Evolutionary conservation across 2,329 filamentous ascomycete genomes (phyloP).

Genomic region (Xylariaceae sp.): DNA sequence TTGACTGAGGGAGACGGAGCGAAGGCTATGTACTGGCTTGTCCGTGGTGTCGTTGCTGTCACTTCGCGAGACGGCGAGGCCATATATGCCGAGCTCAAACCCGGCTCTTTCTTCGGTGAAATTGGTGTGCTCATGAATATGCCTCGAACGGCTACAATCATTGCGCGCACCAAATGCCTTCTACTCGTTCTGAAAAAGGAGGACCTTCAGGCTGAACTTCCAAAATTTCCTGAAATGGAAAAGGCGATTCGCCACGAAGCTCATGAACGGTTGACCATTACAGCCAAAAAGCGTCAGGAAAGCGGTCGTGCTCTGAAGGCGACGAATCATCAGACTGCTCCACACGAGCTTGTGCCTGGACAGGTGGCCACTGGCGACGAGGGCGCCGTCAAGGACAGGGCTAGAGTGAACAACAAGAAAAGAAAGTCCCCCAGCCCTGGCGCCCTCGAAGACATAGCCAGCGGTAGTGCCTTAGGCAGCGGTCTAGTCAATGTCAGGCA

Average conservation of each 20-base stretch:
- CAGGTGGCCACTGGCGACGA: conserved; percentile 67
- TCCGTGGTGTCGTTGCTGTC: conserved; percentile 88
- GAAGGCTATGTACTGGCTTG: conserved; percentile 98
- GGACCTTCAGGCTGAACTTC: conserved; percentile 82
- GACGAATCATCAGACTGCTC: conserved; percentile 33
- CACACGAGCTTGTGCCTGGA: conserved; percentile 51
- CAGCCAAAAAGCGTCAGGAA: conserved; percentile 91
- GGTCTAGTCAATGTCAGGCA: conserved; percentile 86
- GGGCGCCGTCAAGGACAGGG: conserved; percentile 59
- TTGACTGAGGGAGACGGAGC: conserved; percentile 93
- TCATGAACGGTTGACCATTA: conserved; percentile 79
- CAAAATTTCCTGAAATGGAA: conserved; percentile 88
- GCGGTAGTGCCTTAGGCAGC: conserved; percentile 80
- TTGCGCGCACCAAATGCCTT: conserved; percentile 84
- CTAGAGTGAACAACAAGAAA: conserved; percentile 75
- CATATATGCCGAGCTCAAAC: conserved; percentile 90
- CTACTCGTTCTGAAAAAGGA: conserved; percentile 93
- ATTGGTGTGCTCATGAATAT: conserved; percentile 98
- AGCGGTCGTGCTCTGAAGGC: conserved; percentile 44
- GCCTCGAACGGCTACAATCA: conserved; percentile 89
- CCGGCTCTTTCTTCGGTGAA: conserved; percentile 95
- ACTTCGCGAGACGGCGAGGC: conserved; percentile 95
- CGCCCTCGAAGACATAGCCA: conserved; percentile 70
- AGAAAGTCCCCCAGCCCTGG: conserved; percentile 89
- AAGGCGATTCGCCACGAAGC: conserved; percentile 91